Percentiles rank a stretch among this genome's conserved stretches.
Conservation (phyloP, 2,329 filamentous ascomycete species). For the Trichophyton simii region DNA sequence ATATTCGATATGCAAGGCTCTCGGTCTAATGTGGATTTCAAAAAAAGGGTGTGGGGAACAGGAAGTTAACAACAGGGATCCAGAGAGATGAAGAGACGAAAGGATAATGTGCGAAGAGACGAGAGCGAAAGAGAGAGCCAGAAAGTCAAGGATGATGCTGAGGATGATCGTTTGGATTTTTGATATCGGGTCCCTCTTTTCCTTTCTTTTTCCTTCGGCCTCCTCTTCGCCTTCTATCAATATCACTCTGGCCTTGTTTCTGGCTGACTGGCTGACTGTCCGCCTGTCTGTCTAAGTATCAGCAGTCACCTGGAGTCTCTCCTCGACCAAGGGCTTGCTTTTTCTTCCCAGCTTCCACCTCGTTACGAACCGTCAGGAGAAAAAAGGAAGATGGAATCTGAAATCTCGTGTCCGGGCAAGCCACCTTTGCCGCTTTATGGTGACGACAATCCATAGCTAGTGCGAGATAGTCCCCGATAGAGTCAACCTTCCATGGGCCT, state of each 20-base stretch:
- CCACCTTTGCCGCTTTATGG: not conserved
- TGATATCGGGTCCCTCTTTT: not conserved
- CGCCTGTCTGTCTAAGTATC: not conserved
- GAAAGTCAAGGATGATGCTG: not conserved
- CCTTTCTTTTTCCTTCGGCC: not conserved
- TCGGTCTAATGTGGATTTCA: not conserved
- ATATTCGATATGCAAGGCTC: not conserved
- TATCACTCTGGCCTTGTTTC: too few species aligned
- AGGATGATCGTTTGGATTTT: not conserved
- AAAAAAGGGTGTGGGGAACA: not conserved
- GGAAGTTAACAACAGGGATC: not conserved
- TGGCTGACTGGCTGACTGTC: too few species aligned
- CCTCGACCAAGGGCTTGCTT: not conserved
- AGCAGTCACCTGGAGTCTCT: not conserved
- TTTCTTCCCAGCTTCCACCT: not conserved
- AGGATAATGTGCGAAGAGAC: too few species aligned
- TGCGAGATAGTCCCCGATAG: slow-evolving; percentile 2
- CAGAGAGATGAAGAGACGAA: not conserved
- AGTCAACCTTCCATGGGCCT: not conserved
- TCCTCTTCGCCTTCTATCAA: not conserved
- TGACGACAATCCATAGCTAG: slow-evolving; percentile 2
- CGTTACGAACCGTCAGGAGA: not conserved
- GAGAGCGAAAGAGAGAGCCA: not conserved
- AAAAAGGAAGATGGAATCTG: not conserved
- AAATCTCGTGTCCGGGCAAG: slow-evolving; percentile 1